Evolutionary conservation across 441 rosid species (phyloP).

Genomic region (Daphne laureola): DNA sequence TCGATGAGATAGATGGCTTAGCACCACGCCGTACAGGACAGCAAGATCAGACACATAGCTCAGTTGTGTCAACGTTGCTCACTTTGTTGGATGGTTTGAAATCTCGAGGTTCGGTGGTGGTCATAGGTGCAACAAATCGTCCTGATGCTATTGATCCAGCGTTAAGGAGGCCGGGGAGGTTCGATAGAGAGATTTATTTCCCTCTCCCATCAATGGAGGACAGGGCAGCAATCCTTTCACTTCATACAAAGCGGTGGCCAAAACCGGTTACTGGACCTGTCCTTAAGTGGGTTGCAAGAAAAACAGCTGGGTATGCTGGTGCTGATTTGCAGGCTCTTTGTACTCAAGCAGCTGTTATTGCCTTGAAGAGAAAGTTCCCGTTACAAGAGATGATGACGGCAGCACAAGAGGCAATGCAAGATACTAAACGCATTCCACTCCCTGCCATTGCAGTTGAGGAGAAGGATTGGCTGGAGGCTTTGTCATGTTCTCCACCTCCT

Average conservation of each 20-base stretch:
- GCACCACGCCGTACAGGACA: conserved; percentile 92
- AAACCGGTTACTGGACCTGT: conserved; percentile 81
- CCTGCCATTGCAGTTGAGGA: conserved; percentile 82
- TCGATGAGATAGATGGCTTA: conserved; percentile 97
- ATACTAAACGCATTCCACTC: conserved; percentile 57
- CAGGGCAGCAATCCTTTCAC: conserved; percentile 89
- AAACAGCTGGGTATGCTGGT: conserved; percentile 97
- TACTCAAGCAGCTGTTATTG: conserved; percentile 87
- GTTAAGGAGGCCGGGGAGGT: conserved; percentile 96
- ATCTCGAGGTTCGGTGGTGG: conserved; percentile 98
- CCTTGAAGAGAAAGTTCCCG: conserved; percentile 91
- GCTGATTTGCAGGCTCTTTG: conserved; percentile 98
- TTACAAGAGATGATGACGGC: conserved; percentile 73
- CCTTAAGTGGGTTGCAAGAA: conserved; percentile 78
- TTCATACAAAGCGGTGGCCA: conserved; percentile 92
- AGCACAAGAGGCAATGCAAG: conserved; percentile 48
- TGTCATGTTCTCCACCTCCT: conserved; percentile 84
- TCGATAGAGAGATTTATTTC: conserved; percentile 92
- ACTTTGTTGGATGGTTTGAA: conserved; percentile 93
- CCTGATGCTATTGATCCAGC: conserved; percentile 99
- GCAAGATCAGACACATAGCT: conserved; percentile 98
- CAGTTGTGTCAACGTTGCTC: conserved; percentile 98
- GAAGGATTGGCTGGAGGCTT: conserved; percentile 96
- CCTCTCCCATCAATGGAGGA: conserved; percentile 86
- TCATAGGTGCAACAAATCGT: conserved; percentile 97